Percentiles rank a stretch among this genome's conserved stretches.
These are phyloP conservation scores for Fragosphaeria purpurea DNA, from an alignment of 2,329 filamentous ascomycete species.

Conservation along the genomic window DNA sequence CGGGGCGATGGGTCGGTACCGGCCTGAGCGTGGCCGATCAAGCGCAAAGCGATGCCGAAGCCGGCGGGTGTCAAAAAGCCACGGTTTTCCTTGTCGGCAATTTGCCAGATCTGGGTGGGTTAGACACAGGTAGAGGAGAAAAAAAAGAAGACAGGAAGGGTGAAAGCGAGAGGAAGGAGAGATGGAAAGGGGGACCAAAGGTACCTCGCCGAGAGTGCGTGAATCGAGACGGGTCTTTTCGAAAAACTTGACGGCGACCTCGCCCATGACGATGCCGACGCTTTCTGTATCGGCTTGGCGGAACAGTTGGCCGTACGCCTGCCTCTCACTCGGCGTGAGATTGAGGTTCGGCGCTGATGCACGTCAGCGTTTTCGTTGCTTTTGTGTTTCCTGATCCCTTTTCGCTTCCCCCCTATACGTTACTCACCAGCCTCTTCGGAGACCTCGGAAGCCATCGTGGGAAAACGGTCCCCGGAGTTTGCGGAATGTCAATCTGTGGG, in stretches of 20 bases:
- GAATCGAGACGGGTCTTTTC: conserved; percentile 88
- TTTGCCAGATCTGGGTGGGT: conserved; percentile 80
- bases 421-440: conserved; percentile 18
- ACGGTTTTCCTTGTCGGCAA: conserved; percentile 92
- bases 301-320: conserved; percentile 87
- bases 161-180: not conserved
- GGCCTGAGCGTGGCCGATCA: conserved; percentile 93
- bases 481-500: too few relatives aligned
- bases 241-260: conserved; percentile 94
- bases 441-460: conserved; percentile 13
- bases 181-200: conserved; percentile 16
- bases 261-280: conserved; percentile 88
- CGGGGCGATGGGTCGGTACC: conserved; percentile 72
- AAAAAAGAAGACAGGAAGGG: not conserved
- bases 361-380: not conserved
- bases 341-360: conserved; percentile 60
- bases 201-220: conserved; percentile 75
- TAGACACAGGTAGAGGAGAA: not conserved
- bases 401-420: not conserved
- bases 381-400: not conserved
- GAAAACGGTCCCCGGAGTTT: too few relatives aligned
- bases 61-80: conserved; percentile 86
- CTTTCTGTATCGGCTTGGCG: conserved; percentile 84
- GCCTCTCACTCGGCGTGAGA: conserved; percentile 84
- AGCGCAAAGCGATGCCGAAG: conserved; percentile 83